Base-by-base conservation (phyloP, 1,284 basidiomycete species). In the Erythrobasidium hasegawianum region DNA sequence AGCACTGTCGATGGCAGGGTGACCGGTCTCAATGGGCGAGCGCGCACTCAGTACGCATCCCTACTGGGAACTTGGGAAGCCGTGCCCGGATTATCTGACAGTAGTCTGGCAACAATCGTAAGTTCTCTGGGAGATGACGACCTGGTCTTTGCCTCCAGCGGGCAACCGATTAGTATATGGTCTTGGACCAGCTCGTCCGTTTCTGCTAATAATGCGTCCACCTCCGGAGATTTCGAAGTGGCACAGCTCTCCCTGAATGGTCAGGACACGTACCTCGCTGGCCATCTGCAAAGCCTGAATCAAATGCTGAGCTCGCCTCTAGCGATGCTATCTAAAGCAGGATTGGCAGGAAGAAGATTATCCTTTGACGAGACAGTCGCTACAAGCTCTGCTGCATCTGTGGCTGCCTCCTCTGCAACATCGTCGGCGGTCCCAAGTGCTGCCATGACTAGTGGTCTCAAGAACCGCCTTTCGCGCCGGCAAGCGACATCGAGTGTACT, bases 1-100 rank as follows among this genome's bases (percentile, higher is more conserved):
- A 84, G 87, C 70, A 89, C 89, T 0, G 78, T 80, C 7, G 83
- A 93, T 69, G 92, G 91, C 1, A 75, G 77, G 0, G 90, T 96
- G 10, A 79, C 81, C 3, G 81, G 82, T 29, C 79, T 95, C 22
- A 52, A 24, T 9, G 73, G 73, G 3, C 14, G 70, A 18, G 73
- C 72, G 11, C 58, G 60, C 9, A 71, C 68, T 69, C 64, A 66
- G 53, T 70, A 71, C 50, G 52, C 61, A 9, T 29, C 43, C 2
- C 8, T 45, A 1, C 16, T 27, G 2, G 13, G 58, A 16, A 14
- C 43, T 9, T 74, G 72, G 72, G 61, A 70, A 24, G 79, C 81
- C 16, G 74, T 87, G 39, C 76, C 79, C 24, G 77, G 82, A 24
- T 27, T 56, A 77, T 78, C 18, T 81, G 83, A 54, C 68, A 95